Evolutionary conservation across 495 filamentous ascomycete species (phyloP), one percentile per base, ranked within the genome.

Genomic region (Cercophora newfieldiana): DNA sequence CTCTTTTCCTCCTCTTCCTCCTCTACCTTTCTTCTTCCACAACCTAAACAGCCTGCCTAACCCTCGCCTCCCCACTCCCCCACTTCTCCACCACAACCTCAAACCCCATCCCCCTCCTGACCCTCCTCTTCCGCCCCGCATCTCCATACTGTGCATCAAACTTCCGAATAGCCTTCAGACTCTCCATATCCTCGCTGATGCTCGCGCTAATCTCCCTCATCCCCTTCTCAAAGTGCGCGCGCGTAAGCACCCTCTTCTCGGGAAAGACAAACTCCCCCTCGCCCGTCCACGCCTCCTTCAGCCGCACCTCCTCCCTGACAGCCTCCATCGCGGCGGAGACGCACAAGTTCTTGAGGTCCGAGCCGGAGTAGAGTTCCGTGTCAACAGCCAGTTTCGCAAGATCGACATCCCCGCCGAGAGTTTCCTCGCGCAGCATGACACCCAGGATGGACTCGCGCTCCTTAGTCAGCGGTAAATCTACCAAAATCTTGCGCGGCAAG

Each of bases 61-160:
- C 74, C 53, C 74, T 68, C 26, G 71, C 74, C 71, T 69, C 74
- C 48, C 66, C 71, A 8, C 51, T 69, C 7, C 67, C 65, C 30
- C 49, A 64, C 48, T 61, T 53, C 37, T 26, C 72, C 1, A 72
- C 66, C n/a, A 74, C 78, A 0, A 82, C 80, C 57, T 84, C 87
- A 74, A 93, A 93, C 7, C 91, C 91, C 75, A 89, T 88, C 0
- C 77, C 78, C 53, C 74, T 75, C 70, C 77, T 83, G 77, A 87
- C 91, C 80, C 88, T 89, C 70, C 85, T 84, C 70, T 85, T 85
- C 6, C 88, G 86, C 59, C 88, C 91, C n/a, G 90, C 86, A 79
- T 97, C 94, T 22, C 95, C 95, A 77, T 91, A 99, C 73, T 94
- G 91, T 80, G 96, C 92, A 74, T 99, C 96, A 75, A 98, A 99